A percentile compares a stretch with the other conserved stretches of the same genome.
Conservation (phyloP, 306 rosid genomes). For the Sicyos baderoa region DNA sequence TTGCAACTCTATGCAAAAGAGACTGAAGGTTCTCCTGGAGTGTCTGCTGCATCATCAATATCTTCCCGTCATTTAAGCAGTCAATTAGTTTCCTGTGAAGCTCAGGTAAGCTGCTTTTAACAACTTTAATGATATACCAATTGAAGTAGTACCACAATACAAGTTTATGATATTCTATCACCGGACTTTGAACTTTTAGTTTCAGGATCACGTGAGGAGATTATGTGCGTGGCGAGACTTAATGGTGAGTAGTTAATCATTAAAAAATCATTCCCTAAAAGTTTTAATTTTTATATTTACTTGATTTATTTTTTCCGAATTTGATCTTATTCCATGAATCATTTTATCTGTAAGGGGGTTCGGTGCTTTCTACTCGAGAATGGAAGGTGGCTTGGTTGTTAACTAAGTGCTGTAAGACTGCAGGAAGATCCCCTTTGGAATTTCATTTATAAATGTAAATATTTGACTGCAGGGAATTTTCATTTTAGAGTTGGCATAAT, state of each 20-base stretch:
- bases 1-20: constrained; percentile 76
- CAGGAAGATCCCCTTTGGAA: not conserved
- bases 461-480: not conserved
- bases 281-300: not conserved
- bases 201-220: constrained; percentile 58
- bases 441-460: not conserved
- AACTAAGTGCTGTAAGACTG: not conserved
- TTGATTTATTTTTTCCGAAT: not conserved
- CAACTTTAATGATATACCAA: constrained; percentile 1
- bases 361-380: not conserved
- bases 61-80: constrained; percentile 44
- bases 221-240: constrained; percentile 84
- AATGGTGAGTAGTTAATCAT: constrained; percentile 52
- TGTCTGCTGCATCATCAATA: constrained; percentile 69
- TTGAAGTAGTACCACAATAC: constrained; percentile 16
- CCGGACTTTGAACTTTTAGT: constrained; percentile 25
- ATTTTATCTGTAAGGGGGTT: constrained; percentile 1
- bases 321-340: not conserved
- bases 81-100: constrained; percentile 44
- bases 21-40: constrained; percentile 67
- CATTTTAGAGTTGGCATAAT: not conserved
- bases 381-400: constrained; percentile 3
- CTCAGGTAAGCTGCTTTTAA: constrained; percentile 51
- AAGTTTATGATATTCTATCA: not conserved
- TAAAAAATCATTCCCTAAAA: not conserved